Evolutionary conservation across 2,329 filamentous ascomycete genomes (phyloP).

Genomic region (Ophiocordyceps camponoti-saundersi): DNA sequence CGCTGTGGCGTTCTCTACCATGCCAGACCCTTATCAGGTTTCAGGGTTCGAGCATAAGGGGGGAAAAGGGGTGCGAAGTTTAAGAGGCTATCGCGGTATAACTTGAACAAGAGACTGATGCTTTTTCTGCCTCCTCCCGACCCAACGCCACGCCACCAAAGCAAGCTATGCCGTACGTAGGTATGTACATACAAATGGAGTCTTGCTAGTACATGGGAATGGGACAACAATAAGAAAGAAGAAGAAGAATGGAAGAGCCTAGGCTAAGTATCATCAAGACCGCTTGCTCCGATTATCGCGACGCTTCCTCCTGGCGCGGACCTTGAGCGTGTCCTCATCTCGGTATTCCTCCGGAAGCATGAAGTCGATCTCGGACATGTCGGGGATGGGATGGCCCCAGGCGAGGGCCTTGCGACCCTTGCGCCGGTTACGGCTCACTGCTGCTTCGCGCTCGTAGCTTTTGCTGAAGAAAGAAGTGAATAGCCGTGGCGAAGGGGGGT

Average conservation of each 20-base stretch:
- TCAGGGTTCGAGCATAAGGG: too few species aligned
- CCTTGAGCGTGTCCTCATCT: conserved; percentile 36
- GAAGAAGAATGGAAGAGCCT: not conserved
- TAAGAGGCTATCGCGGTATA: too few species aligned
- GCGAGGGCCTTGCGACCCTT: conserved; percentile 55
- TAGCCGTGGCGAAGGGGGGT: conserved; percentile 31
- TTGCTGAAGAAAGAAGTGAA: conserved; percentile 83
- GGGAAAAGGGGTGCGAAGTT: too few species aligned
- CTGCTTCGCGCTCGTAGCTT: conserved; percentile 61
- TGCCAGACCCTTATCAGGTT: too few species aligned
- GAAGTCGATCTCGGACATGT: conserved; percentile 56
- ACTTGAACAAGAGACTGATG: too few species aligned
- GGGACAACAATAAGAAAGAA: too few species aligned
- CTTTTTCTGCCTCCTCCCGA: too few species aligned
- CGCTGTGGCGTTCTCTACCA: too few species aligned
- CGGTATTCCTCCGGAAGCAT: conserved; percentile 49
- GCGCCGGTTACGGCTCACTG: conserved; percentile 55
- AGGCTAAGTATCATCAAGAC: conserved; percentile 40
- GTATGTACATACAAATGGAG: too few species aligned
- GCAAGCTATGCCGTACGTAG: too few species aligned
- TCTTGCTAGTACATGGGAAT: too few species aligned
- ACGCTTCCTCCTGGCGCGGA: conserved; percentile 6
- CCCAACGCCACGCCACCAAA: too few species aligned
- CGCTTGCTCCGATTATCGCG: conserved; percentile 63
- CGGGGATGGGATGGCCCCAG: conserved; percentile 69